These are phyloP conservation scores for Cronartium ribicola DNA, from an alignment of 1,284 basidiomycete genomes.

Conservation along the genomic window DNA sequence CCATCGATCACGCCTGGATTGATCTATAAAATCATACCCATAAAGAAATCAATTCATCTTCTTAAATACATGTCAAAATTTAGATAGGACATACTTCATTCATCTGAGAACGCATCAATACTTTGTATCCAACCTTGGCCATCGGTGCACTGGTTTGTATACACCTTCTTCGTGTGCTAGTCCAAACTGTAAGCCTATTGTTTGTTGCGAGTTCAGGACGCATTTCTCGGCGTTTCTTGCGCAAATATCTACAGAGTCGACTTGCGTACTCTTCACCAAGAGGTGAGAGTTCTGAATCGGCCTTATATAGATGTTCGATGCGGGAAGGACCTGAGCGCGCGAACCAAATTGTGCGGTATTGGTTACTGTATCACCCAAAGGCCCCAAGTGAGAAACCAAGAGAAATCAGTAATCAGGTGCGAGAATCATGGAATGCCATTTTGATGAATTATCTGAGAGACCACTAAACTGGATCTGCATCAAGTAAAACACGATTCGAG, in stretches of 20 bases:
- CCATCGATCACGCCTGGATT: conserved; percentile 94
- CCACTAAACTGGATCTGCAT: conserved; percentile 42
- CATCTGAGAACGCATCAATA: conserved; percentile 37
- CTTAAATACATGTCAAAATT: background rate
- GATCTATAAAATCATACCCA: conserved; percentile 62
- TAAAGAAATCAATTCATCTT: background rate
- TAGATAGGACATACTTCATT: conserved; percentile 24
- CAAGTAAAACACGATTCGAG: conserved; percentile 72
- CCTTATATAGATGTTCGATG: conserved; percentile 98
- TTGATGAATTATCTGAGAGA: background rate
- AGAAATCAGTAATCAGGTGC: background rate
- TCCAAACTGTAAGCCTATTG: conserved; percentile 66
- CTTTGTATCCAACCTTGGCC: conserved; percentile 41
- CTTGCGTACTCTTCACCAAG: conserved; percentile 93
- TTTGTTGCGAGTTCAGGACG: conserved; percentile 43
- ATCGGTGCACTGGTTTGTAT: conserved; percentile 73
- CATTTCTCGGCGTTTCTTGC: conserved; percentile 49
- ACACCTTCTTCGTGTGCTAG: conserved; percentile 82
- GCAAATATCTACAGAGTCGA: conserved; percentile 50
- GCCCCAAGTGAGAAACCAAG: background rate
- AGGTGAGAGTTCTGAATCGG: conserved; percentile 91
- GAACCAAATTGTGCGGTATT: conserved; percentile 41
- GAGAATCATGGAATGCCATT: background rate
- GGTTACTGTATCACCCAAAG: conserved; percentile 19
- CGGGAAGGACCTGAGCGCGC: conserved; percentile 52